Evolutionary conservation across 2,329 filamentous ascomycete genomes (phyloP).

Genomic region (Tolypocladium album): DNA sequence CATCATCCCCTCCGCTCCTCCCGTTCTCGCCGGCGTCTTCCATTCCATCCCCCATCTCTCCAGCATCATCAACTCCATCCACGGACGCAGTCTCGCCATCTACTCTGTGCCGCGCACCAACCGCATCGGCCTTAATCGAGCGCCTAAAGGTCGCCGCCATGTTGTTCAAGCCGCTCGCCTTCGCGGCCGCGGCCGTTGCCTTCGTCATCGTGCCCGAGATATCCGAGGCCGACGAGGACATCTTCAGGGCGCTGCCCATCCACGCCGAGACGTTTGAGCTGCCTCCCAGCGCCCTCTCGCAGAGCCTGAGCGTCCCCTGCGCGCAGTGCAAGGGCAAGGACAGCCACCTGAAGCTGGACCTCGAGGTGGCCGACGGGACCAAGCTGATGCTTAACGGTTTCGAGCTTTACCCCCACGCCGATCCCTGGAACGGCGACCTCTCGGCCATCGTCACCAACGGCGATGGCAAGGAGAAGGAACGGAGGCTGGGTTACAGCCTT

Average conservation of each 20-base stretch:
- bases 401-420: slow-evolving; percentile 45
- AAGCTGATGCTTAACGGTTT: slow-evolving; percentile 48
- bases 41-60: neutral
- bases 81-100: neutral
- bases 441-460: slow-evolving; percentile 34
- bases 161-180: slow-evolving; percentile 20
- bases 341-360: slow-evolving; percentile 40
- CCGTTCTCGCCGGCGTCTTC: neutral
- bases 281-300: slow-evolving; percentile 19
- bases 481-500: slow-evolving; percentile 39
- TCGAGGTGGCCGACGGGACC: slow-evolving; percentile 38
- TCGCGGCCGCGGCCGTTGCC: slow-evolving; percentile 27
- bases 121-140: neutral
- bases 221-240: slow-evolving; percentile 28
- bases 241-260: slow-evolving; percentile 29
- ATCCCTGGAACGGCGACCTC: slow-evolving; percentile 32
- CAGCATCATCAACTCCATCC: neutral
- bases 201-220: slow-evolving; percentile 44
- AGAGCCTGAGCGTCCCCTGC: slow-evolving; percentile 40
- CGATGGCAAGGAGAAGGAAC: slow-evolving; percentile 20
- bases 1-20: neutral
- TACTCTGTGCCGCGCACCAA: neutral
- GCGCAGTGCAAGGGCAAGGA: slow-evolving; percentile 37
- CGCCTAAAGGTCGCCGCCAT: slow-evolving; percentile 10
- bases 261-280: slow-evolving; percentile 24